These are phyloP conservation scores for Corynascus novoguineensis DNA, from an alignment of 495 filamentous ascomycete genomes.

Conservation along the genomic window DNA sequence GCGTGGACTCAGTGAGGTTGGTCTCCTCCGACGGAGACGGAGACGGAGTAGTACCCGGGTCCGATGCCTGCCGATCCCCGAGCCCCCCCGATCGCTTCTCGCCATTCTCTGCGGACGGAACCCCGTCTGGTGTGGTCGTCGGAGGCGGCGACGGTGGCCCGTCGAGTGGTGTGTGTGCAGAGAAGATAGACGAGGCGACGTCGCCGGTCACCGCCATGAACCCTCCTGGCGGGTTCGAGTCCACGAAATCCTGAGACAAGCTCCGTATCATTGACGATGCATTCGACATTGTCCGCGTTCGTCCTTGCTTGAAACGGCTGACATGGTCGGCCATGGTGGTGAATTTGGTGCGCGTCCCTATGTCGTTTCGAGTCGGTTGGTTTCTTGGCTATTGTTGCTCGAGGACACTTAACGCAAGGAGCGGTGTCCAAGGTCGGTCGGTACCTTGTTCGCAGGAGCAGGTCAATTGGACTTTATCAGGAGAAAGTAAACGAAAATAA, in stretches of 20 bases:
- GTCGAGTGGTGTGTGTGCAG: background rate
- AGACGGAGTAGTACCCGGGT: background rate
- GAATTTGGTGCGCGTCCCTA: no score
- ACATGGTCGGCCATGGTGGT: no score
- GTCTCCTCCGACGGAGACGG: background rate
- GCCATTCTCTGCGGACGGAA: background rate
- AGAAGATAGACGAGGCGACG: constrained; percentile 25
- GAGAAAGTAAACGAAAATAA: background rate
- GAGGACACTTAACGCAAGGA: background rate
- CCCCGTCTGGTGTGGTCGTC: background rate
- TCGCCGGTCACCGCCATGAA: constrained; percentile 50
- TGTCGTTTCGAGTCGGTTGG: no score
- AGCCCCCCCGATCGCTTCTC: background rate
- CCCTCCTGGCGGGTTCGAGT: constrained; percentile 45
- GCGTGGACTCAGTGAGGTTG: background rate
- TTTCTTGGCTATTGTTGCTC: background rate
- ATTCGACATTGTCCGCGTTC: no score
- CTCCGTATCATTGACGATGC: constrained; percentile 34
- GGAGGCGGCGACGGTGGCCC: background rate
- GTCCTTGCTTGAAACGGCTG: no score
- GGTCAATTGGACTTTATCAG: background rate
- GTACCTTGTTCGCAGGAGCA: no score
- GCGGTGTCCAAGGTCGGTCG: background rate
- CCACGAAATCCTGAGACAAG: constrained; percentile 42
- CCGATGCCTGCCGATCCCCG: background rate